Evolutionary conservation across 768 basidiomycete genomes (phyloP), one percentile per base, ranked within the genome.

Genomic region (Calocera cornea): DNA sequence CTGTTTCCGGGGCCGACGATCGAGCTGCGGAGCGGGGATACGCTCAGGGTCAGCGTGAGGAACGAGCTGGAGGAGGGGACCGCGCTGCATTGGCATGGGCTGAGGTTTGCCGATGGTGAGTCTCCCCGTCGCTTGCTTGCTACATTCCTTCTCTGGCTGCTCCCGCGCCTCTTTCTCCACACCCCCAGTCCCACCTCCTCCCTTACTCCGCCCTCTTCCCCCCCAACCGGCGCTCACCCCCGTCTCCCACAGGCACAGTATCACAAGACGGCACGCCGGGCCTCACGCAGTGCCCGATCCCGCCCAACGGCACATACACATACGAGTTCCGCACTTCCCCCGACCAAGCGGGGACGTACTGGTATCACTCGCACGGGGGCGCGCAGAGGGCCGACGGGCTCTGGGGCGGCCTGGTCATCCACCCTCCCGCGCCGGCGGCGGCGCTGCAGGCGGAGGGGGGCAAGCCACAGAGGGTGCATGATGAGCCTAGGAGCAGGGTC

Each of bases 1-100:
- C 24, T 41, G 64, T 24, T 71, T 33, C 70, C 70, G 31, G 70
- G 70, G 1, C 70, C 70, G 49, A 71, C 70, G 24, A 69, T 71
- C 54, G 70, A 71, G 64, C 64, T 67, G n/a, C 24, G 70, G 14
- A 63, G 69, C 8, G 70, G 70, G 22, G 70, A 71, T 41, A 66
- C 54, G 24, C 64, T 71, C 12, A 50, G 54, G n/a, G 34, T 71
- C 19, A 67, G 54, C 27, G 60, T 71, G 12, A 29, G 36, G 27
- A 71, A 71, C 65, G 36, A 68, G 33, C 17, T 71, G 44, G 34
- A 12, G 1, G 60, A 54, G 14, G 68, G 65, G 34, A 54, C 69
- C 11, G 66, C 64, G 29, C 44, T 70, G 36, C 69, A 70, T 33
- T 70, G 68, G 29, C 69, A 70, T 65, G 69, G 69, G 2, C 67